Base-by-base conservation (phyloP, 805 yeast genomes). In the Candida oleophila region DNA sequence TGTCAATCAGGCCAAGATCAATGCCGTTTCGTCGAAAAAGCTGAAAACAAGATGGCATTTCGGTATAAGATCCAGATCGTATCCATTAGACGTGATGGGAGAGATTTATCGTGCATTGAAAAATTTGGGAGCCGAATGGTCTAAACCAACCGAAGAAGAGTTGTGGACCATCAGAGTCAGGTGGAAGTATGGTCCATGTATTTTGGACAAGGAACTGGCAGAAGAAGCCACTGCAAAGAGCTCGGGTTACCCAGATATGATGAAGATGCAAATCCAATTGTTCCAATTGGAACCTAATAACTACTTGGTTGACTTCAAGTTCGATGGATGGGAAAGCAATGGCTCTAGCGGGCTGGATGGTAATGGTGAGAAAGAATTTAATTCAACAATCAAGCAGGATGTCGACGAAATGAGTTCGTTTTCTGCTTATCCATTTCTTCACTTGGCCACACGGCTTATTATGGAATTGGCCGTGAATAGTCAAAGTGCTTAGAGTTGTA, bases 11-110 rank as follows among this genome's bases (percentile, higher is more conserved):
- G 46, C 61, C 22, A 59, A 65, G 38, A 65, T 73, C 42, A 73
- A 75, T 37, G 83, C 88, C 8, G 72, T 83, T 18, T 76, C 84
- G 20, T 76, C 86, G 41, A 90, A 92, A 65, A 89, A 89, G 64
- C 87, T 92, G 50, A 92, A 90, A 67, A 89, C 96, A 4, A 83
- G 96, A 66, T 94, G 99, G 99, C 99, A 94, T 73, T 94, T 94
- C 62, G 99, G 99, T 54, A 94, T 94, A 50, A 77, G 99, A 62
- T 89, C 97, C 7, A 78, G 97, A 58, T 89, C 97, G 1, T 94
- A 94, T 62, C 98, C 99, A 30, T 74, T 94, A 56, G 99, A 94
- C 65, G 99, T 94, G 3, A 94, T 94, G 98, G 97, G 97, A 22
- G 99, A 94, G 64, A 91, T 94, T 38, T 94, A 94, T 68, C 77